Evolutionary conservation across 2,329 filamentous ascomycete species (phyloP), one percentile per base, ranked within the genome.

Genomic region (Tetracladium maxilliforme): DNA sequence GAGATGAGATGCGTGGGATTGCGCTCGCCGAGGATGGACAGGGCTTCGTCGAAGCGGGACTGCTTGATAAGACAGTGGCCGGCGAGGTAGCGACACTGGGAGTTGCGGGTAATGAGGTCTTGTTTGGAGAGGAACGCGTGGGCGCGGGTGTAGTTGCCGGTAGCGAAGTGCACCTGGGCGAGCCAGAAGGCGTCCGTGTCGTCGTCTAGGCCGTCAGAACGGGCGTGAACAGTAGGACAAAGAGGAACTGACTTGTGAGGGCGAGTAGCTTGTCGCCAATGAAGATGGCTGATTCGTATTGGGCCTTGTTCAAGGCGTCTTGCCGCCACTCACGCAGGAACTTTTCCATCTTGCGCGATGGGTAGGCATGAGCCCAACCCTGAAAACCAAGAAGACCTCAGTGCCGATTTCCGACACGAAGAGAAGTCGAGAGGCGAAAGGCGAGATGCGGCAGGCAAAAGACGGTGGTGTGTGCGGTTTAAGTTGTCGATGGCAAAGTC

Each of bases 101-200:
- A 70, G 41, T 80, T 94, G 39, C 80, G 72, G 22, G 70, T 55
- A 39, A 90, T 69, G 33, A 95, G 69, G 47, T 92, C 80, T 47
- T 86, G 77, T 41, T 82, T 77, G 16, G 75, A 71, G 33, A 98
- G 71, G 36, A 94, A 80, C 14, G 81, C 69, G 41, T 93, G 76
- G 4, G 90, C 86, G 41, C 90, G 79, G 7, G 79, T 90, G 51
- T 92, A 94, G 58, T 95, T 93, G 40, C 83, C 86, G 24, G 83
- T 90, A 25, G 77, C 79, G 54, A 95, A 98, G 52, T 98, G 87
- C 19, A 93, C 83, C 53, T 95, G 87, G n/a, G 90, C 90, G 21
- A 98, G 75, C 78, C 84, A 94, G 46, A 93, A 93, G 20, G 86
- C 87, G 49, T 98, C 90, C 36, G 82, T 76, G 43, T 93, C 84